A percentile compares a stretch with the other conserved stretches of the same genome.
Conservation (phyloP, 108 stramenopile species). For the Nitzschia inconspicua region DNA sequence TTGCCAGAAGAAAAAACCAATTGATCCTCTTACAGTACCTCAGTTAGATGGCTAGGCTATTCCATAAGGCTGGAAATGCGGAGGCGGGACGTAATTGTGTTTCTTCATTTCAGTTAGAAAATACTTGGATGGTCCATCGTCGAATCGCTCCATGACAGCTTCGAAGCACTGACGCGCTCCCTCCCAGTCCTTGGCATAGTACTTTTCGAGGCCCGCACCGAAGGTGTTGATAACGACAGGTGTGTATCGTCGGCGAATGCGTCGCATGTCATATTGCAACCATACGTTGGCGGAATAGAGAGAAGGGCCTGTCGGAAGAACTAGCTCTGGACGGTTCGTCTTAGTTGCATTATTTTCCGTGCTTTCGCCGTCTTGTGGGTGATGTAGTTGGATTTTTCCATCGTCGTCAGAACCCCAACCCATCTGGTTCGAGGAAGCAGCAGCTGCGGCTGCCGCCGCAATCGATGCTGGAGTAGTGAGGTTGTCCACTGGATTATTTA, state of each 20-base stretch:
- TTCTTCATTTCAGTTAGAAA: constrained; percentile 62
- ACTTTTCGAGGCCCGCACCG: constrained; percentile 63
- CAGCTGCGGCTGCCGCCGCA: constrained; percentile 2
- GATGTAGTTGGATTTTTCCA: neutral
- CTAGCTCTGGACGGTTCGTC: constrained; percentile 37
- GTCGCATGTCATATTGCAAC: constrained; percentile 60
- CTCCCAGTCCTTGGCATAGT: constrained; percentile 67
- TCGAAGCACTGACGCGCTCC: constrained; percentile 58
- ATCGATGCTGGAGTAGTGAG: too few relatives aligned
- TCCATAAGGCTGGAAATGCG: constrained; percentile 39
- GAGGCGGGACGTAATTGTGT: constrained; percentile 58
- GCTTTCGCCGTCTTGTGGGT: neutral
- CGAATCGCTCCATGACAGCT: constrained; percentile 47
- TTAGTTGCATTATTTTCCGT: too few relatives aligned
- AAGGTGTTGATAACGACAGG: constrained; percentile 67
- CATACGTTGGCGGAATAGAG: constrained; percentile 61
- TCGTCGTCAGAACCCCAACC: neutral
- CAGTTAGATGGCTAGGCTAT: too few relatives aligned
- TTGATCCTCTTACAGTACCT: neutral
- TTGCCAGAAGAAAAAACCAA: neutral
- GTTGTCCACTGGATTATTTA: neutral
- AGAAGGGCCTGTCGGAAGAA: constrained; percentile 56
- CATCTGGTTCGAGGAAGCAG: neutral
- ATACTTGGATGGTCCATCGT: constrained; percentile 77
- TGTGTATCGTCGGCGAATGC: constrained; percentile 61